A percentile compares a stretch with the other conserved stretches of the same genome.
These are phyloP conservation scores for Fagopyrum homotropicum DNA, from an alignment of 148 eudicot species.

Conservation along the genomic window DNA sequence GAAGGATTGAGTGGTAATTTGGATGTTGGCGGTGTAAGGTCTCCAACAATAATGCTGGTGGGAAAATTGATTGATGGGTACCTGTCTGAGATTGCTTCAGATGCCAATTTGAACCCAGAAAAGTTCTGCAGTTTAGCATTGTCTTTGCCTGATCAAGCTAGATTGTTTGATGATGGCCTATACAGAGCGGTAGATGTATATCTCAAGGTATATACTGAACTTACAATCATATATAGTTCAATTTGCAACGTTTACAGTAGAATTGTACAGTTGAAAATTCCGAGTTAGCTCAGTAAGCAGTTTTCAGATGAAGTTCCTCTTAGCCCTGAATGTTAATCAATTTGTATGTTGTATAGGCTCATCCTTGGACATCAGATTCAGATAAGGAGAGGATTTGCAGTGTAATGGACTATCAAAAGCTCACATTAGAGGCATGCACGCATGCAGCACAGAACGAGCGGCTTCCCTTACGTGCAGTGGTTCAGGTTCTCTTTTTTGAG, in stretches of 20 bases:
- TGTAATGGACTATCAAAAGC: conserved; percentile 79
- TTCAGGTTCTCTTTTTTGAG: conserved; percentile 93
- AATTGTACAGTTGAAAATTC: too few species aligned
- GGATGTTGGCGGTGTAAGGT: conserved; percentile 23
- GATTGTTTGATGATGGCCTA: conserved; percentile 79
- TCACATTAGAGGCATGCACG: conserved; percentile 93
- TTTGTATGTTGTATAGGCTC: conserved; percentile 42
- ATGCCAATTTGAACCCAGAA: conserved; percentile 63
- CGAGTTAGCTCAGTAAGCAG: neutral
- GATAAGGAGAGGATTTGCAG: conserved; percentile 73
- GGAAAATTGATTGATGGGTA: conserved; percentile 92
- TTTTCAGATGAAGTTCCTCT: neutral
- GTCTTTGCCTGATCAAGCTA: conserved; percentile 63
- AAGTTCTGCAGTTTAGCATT: conserved; percentile 55
- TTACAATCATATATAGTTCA: too few species aligned
- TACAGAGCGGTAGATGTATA: conserved; percentile 90
- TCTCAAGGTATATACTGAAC: conserved; percentile 51
- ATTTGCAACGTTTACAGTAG: too few species aligned
- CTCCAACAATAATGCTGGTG: conserved; percentile 54
- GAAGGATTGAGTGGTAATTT: conserved; percentile 30
- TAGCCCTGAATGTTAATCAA: neutral
- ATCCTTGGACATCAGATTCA: conserved; percentile 70
- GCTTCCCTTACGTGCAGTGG: conserved; percentile 77
- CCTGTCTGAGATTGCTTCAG: conserved; percentile 86
- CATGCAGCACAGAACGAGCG: conserved; percentile 99